phyloP scores from a whole-genome alignment of 1,284 basidiomycete genomes.

The Phellopilus nigrolimitatus region DNA sequence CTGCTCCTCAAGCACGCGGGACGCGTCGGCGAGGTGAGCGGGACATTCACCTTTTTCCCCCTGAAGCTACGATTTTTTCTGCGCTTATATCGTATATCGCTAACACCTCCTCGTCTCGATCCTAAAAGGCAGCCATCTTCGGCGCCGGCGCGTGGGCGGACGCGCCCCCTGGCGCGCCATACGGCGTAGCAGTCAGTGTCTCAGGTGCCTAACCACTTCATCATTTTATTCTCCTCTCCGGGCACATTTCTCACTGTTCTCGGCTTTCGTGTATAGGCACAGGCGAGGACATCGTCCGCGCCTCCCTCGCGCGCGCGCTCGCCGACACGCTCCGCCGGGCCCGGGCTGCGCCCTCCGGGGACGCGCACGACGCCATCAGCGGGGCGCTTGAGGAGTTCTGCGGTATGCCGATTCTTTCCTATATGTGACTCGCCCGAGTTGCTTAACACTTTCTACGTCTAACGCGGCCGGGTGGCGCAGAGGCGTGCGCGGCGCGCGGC shows the following conservation, averaged over 20 bases:
- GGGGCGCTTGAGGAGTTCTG: constrained; percentile 27
- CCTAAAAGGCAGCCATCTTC: constrained; percentile 33
- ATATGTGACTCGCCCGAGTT: not conserved
- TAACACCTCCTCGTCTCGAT: constrained; percentile 27
- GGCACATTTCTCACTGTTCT: too few species aligned
- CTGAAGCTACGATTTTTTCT: constrained; percentile 61
- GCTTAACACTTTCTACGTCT: not conserved
- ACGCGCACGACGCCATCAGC: constrained; percentile 31
- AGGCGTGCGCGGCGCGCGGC: constrained; percentile 25
- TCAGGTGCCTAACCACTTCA: constrained; percentile 42
- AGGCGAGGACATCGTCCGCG: constrained; percentile 39
- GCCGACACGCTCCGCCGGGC: constrained; percentile 28
- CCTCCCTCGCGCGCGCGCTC: constrained; percentile 33
- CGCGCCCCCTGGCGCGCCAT: constrained; percentile 15
- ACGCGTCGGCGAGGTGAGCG: constrained; percentile 61
- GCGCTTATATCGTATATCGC: constrained; percentile 32
- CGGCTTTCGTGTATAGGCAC: too few species aligned
- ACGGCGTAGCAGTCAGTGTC: constrained; percentile 56
- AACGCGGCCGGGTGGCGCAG: constrained; percentile 22
- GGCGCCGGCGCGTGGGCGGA: constrained; percentile 61
- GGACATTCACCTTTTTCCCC: too few species aligned
- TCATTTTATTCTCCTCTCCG: not conserved
- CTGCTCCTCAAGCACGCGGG: constrained; percentile 67
- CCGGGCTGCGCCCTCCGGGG: constrained; percentile 23
- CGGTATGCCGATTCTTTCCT: constrained; percentile 18